Conservation (phyloP, 768 basidiomycete species). For the Phaeotremella fagi region DNA sequence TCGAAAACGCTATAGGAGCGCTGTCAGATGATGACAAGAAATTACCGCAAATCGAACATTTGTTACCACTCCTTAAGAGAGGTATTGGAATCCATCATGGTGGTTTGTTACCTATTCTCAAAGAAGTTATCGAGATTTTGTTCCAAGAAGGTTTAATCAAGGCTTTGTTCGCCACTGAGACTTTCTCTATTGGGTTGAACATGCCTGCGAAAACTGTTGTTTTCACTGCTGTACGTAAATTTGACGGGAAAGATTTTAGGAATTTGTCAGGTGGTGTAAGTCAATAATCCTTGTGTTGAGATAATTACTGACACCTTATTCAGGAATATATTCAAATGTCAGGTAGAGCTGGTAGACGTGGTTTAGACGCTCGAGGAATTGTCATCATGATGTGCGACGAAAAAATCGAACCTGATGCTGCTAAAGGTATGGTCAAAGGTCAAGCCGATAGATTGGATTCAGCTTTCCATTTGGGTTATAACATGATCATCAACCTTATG, state of each 20-base stretch:
- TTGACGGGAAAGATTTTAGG: conserved; percentile 90
- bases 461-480: conserved; percentile 97
- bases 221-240: conserved; percentile 91
- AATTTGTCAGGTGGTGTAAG: conserved; percentile 62
- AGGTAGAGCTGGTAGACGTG: conserved; percentile 92
- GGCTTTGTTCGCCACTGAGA: conserved; percentile 96
- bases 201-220: conserved; percentile 99
- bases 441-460: conserved; percentile 95
- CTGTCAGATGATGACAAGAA: conserved; percentile 79
- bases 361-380: conserved; percentile 95
- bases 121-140: conserved; percentile 97
- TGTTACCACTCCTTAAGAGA: conserved; percentile 85
- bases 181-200: conserved; percentile 62
- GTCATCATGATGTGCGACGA: conserved; percentile 99
- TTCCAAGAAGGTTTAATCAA: conserved; percentile 99
- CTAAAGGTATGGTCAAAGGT: conserved; percentile 97
- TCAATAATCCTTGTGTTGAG: neutral
- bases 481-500: conserved; percentile 98
- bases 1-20: conserved; percentile 88
- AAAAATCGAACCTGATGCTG: conserved; percentile 84
- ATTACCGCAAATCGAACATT: conserved; percentile 86
- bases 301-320: neutral
- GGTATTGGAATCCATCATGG: conserved; percentile 99
- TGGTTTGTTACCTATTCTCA: conserved; percentile 91
- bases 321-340: conserved; percentile 99